Base-by-base conservation (phyloP, 139 green algal genomes). In the Micractinium conductrix region DNA sequence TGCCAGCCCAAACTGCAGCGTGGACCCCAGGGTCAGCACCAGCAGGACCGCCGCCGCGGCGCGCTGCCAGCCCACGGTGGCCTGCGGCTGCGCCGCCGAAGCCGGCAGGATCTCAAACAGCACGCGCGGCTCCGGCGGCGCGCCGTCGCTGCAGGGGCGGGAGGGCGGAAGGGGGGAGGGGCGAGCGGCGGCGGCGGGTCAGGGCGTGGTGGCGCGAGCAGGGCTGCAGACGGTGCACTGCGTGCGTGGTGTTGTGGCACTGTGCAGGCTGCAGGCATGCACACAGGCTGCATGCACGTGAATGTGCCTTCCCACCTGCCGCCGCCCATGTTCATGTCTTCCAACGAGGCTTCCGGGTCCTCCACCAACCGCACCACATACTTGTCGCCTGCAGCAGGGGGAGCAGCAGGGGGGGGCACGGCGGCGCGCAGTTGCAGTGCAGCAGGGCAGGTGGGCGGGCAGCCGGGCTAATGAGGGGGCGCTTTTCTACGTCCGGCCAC, bases 351-450 rank as follows among this genome's bases (percentile, higher is more conserved):
- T 55, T 96, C 90, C 35, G 89, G 88, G 72, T 98, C 96, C 69
- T 93, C 82, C 28, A 98, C 87, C 87, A 99, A 87, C 33, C 97
- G 83, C 45, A 98, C 91, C 48, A 93, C 85, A 81, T 96, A 98
- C 92, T 98, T 98, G 67, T 88, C 78, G 42, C 90, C 89, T 88
- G 80, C 60, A 19, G 16, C 8, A 12, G 35, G 42, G 43, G 28
- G 22, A 30, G 26, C 21, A 48, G 37, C 21, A 4, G 68, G 38
- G 65, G 2, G 35, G 21, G n/a, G n/a, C 6, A 2, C 33, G 10
- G n/a, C n/a, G n/a, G 63, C 6, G n/a, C n/a, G n/a, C n/a, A n/a
- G n/a, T n/a, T n/a, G n/a, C n/a, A n/a, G n/a, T n/a, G n/a, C 35
- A 42, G 65, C n/a, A 42, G 33, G 9, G 14, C 43, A 40, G 30